These are phyloP conservation scores for Fusarium subtropicale DNA, from an alignment of 2,329 filamentous ascomycete species.

Conservation along the genomic window DNA sequence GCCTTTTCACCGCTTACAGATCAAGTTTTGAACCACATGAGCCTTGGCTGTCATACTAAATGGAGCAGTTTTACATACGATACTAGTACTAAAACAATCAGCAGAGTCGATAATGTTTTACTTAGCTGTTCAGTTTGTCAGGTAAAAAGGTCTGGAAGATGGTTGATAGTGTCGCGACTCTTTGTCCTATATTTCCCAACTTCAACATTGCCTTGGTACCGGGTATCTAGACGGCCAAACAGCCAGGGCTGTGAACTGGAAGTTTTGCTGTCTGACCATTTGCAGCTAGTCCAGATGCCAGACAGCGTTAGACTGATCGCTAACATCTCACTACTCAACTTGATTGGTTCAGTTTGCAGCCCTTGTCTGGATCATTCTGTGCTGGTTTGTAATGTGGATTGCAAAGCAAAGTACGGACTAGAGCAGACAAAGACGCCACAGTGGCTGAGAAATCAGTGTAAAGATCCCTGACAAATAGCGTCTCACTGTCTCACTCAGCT, in stretches of 20 bases:
- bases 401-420: not conserved
- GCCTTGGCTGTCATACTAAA: too few relatives aligned
- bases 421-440: not conserved
- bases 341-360: not conserved
- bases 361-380: not conserved
- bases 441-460: not conserved
- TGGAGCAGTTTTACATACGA: too few relatives aligned
- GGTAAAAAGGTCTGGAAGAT: too few relatives aligned
- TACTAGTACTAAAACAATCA: too few relatives aligned
- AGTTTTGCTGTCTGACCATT: not conserved
- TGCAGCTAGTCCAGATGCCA: too few relatives aligned
- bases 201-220: not conserved
- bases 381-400: not conserved
- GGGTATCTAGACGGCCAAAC: not conserved
- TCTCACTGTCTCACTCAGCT: slow-evolving; percentile 15
- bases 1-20: too few relatives aligned
- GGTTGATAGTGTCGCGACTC: too few relatives aligned
- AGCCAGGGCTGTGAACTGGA: too few relatives aligned
- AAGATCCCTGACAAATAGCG: slow-evolving; percentile 6
- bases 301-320: too few relatives aligned
- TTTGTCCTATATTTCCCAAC: not conserved
- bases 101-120: fast-evolving
- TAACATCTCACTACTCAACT: not conserved
- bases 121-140: too few relatives aligned
- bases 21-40: too few relatives aligned